Base-by-base conservation (phyloP, 1,284 basidiomycete genomes). In the Cryptococcus amylolentus region DNA sequence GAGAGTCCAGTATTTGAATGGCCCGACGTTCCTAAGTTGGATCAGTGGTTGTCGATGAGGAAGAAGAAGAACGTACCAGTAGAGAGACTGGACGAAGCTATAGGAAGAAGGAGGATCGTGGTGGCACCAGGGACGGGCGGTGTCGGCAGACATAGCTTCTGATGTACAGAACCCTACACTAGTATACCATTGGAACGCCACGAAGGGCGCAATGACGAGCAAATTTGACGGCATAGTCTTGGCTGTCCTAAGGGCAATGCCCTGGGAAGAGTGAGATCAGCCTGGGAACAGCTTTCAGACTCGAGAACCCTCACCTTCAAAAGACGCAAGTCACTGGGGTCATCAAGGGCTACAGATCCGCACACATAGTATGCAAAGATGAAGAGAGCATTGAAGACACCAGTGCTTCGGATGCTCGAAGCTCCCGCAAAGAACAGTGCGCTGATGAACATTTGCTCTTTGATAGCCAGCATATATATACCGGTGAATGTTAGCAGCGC, bases 1-100 rank as follows among this genome's bases (percentile, higher is more conserved):
- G 5, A 80, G 55, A 0, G 86, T 86, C 92, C 92, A 98, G 77
- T 98, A 98, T 1, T 81, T 83, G 56, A 97, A 77, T 59, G 92
- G 84, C 5, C 93, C 93, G 58, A 84, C 81, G 72, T 90, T 82
- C 94, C 81, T 81, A 54, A 52, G 53, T 44, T 8, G 20, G 10
- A 20, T 35, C 18, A 26, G 18, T 26, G 27, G 35, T n/a, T 7
- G 16, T 38, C 18, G 9, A 46, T 5, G 35, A 50, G 20, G 4
- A 51, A 26, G 31, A 16, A 14, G 35, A 27, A 20, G 48, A 14
- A 67, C 78, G 48, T 44, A 80, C 82, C 95, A 98, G 76, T 98
- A 98, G 47, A 83, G 80, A 0, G 78, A 76, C 74, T 98, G 95
- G 1, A 90, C 88, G 66, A 89, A 85, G n/a, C 82, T 78, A 72